Evolutionary conservation across 768 basidiomycete species (phyloP).

Genomic region (Rhodosporidiobolus sp.): DNA sequence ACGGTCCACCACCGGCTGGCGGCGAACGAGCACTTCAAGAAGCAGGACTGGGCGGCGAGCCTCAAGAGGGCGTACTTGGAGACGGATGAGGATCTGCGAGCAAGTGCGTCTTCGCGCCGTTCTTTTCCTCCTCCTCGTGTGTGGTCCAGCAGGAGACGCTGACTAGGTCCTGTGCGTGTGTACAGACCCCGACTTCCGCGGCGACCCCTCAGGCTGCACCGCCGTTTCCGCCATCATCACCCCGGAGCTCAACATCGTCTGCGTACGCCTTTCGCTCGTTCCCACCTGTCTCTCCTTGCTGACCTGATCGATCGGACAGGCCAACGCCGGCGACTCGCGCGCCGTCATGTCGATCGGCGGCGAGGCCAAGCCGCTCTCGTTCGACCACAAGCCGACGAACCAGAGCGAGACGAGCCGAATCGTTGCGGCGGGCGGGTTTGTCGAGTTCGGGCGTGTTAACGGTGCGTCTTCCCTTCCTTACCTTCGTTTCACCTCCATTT

Average conservation of each 20-base stretch:
- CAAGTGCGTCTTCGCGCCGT: slow-evolving; percentile 55
- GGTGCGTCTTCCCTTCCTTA: slow-evolving; percentile 55
- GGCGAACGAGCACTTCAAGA: slow-evolving; percentile 67
- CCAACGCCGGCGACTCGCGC: slow-evolving; percentile 95
- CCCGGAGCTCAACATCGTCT: slow-evolving; percentile 64
- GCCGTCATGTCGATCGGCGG: slow-evolving; percentile 82
- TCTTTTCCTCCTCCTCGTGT: neutral
- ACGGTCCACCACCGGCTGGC: slow-evolving; percentile 75
- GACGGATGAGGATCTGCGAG: slow-evolving; percentile 89
- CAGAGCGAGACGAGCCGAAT: slow-evolving; percentile 83
- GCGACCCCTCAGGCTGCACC: slow-evolving; percentile 94
- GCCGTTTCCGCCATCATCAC: slow-evolving; percentile 86
- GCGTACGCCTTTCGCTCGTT: slow-evolving; percentile 35
- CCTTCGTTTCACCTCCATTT: neutral
- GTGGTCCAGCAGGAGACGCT: slow-evolving; percentile 41
- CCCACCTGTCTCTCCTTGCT: neutral
- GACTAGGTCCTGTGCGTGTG: neutral
- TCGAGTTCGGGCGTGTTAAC: slow-evolving; percentile 95
- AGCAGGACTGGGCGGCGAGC: slow-evolving; percentile 67
- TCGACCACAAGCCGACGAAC: slow-evolving; percentile 92
- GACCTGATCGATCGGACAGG: slow-evolving; percentile 55
- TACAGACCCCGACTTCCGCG: slow-evolving; percentile 75
- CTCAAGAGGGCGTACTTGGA: slow-evolving; percentile 86
- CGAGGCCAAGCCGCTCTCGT: slow-evolving; percentile 79
- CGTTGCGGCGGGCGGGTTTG: slow-evolving; percentile 83